A percentile compares a stretch with the other conserved stretches of the same genome.
phyloP scores from a whole-genome alignment of 192 early-diverging fungal species.

The Gonapodya sp. region DNA sequence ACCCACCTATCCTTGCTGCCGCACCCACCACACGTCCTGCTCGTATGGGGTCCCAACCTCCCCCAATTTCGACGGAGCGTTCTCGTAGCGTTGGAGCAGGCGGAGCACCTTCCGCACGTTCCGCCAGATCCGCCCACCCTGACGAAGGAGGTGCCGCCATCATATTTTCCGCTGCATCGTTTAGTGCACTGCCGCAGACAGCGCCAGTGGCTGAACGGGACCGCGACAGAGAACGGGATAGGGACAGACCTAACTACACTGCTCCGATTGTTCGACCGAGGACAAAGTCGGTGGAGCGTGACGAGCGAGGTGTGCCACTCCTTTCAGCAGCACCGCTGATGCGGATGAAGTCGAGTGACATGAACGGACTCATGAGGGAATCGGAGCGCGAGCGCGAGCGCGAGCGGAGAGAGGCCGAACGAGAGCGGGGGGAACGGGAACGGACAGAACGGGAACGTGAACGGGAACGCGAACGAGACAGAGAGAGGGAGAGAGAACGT shows the following conservation, averaged over 20 bases:
- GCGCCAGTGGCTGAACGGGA: background rate
- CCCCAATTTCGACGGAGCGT: background rate
- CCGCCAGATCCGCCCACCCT: background rate
- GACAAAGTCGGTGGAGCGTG: background rate
- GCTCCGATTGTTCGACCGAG: background rate
- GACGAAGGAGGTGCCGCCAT: background rate
- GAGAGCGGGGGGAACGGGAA: background rate
- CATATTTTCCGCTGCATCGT: background rate
- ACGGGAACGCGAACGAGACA: background rate
- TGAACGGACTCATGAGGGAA: background rate
- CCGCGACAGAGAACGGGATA: too few relatives aligned
- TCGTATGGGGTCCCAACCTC: background rate
- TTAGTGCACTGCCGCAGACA: background rate
- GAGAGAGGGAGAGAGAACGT: background rate
- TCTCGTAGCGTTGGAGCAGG: background rate
- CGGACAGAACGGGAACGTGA: background rate
- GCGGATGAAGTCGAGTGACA: background rate
- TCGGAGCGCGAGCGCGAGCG: background rate
- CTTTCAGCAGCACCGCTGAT: background rate
- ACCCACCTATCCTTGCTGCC: background rate
- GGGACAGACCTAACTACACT: background rate
- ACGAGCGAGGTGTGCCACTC: background rate
- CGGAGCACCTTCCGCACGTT: background rate
- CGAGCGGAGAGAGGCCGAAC: background rate
- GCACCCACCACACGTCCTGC: background rate